phyloP scores from a whole-genome alignment of 805 yeast species.

The Dipodascus albidus region DNA sequence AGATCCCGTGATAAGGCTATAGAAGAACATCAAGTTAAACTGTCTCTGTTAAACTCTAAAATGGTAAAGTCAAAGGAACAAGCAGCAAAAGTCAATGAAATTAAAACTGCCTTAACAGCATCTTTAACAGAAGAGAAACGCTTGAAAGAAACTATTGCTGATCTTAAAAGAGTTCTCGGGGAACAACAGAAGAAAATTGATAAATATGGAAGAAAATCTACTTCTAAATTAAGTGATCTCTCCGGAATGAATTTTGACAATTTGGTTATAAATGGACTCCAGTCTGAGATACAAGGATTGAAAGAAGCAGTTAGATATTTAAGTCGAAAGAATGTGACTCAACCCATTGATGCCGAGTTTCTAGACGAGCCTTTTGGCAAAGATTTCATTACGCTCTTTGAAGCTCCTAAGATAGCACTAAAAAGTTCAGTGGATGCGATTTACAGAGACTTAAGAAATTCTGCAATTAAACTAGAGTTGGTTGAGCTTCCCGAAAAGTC shows the following conservation, averaged over 20 bases:
- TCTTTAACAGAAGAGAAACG: slow-evolving; percentile 7
- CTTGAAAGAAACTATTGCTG: slow-evolving; percentile 7
- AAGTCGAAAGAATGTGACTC: not conserved
- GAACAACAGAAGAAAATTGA: slow-evolving; percentile 10
- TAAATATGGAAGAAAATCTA: slow-evolving; percentile 8
- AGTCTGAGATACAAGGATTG: slow-evolving; percentile 9
- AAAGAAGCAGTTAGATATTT: slow-evolving; percentile 6
- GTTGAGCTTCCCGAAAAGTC: not conserved
- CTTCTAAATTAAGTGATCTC: not conserved
- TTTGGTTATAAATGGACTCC: slow-evolving; percentile 4
- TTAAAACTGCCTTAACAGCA: slow-evolving; percentile 7
- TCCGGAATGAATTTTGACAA: slow-evolving; percentile 7
- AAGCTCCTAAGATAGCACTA: not conserved
- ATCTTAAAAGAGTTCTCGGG: slow-evolving; percentile 4
- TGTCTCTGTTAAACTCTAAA: slow-evolving; percentile 14
- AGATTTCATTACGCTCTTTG: not conserved
- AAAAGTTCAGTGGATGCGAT: not conserved
- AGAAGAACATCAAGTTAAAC: slow-evolving; percentile 19
- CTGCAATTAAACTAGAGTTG: slow-evolving; percentile 4
- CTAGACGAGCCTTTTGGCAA: not conserved
- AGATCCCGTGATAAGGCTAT: slow-evolving; percentile 14
- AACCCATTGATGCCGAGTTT: not conserved
- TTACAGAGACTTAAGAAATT: slow-evolving; percentile 2
- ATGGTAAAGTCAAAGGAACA: slow-evolving; percentile 15
- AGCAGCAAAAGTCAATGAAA: slow-evolving; percentile 11